These are phyloP conservation scores for Lachancea sp. DNA, from an alignment of 805 yeast genomes.

Conservation along the genomic window DNA sequence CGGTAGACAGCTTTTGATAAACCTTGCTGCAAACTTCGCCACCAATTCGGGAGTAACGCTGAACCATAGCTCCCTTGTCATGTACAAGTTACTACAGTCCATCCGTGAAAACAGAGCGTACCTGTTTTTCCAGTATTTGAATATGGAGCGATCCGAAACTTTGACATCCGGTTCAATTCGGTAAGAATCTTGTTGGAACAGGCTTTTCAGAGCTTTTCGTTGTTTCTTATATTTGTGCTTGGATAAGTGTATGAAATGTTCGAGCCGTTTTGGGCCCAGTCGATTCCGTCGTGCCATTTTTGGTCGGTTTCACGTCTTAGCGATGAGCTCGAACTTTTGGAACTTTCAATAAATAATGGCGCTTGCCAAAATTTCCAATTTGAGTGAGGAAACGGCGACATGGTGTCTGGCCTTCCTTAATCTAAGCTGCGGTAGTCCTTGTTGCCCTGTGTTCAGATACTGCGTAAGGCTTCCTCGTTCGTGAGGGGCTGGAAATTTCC, in stretches of 20 bases:
- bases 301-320: neutral
- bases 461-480: too few species aligned
- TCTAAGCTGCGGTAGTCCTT: too few species aligned
- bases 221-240: constrained; percentile 20
- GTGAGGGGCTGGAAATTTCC: too few species aligned
- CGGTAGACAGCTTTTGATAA: constrained; percentile 47
- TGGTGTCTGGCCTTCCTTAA: neutral
- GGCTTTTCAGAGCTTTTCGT: constrained; percentile 12
- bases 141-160: constrained; percentile 13
- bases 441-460: too few species aligned
- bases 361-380: neutral
- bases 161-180: constrained; percentile 17
- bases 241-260: constrained; percentile 18
- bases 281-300: constrained; percentile 1
- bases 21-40: constrained; percentile 54
- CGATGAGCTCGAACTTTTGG: constrained; percentile 3
- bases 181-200: constrained; percentile 13
- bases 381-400: neutral
- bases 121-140: constrained; percentile 60
- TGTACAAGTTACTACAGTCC: constrained; percentile 55
- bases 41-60: constrained; percentile 80
- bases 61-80: constrained; percentile 75
- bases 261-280: constrained; percentile 1
- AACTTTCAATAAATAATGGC: neutral
- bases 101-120: constrained; percentile 52